phyloP scores from a whole-genome alignment of 2,329 filamentous ascomycete genomes.

The Colletotrichum liaoningense region DNA sequence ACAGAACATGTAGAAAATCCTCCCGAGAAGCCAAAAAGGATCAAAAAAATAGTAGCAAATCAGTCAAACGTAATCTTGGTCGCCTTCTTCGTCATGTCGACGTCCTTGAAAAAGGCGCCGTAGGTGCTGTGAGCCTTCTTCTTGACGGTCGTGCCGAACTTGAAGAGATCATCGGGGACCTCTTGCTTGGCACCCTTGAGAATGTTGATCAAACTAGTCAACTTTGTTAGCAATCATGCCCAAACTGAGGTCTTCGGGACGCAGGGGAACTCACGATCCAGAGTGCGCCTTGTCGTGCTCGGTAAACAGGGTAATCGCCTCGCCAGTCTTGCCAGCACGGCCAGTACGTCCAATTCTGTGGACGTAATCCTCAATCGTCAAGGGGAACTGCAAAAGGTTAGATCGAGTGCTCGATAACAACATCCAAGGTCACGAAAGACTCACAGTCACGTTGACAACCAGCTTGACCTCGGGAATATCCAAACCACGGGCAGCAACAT shows the following conservation, averaged over 20 bases:
- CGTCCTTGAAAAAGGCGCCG: constrained; percentile 94
- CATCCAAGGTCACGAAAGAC: constrained; percentile 39
- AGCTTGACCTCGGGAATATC: constrained; percentile 97
- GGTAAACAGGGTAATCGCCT: constrained; percentile 94
- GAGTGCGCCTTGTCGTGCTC: constrained; percentile 93
- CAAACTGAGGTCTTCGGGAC: background rate
- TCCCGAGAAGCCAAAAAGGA: background rate
- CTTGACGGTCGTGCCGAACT: constrained; percentile 98
- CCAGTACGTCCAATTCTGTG: constrained; percentile 97
- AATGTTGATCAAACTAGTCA: constrained; percentile 85
- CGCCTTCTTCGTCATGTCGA: constrained; percentile 83
- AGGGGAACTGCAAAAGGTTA: constrained; percentile 71
- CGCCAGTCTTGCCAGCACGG: constrained; percentile 87
- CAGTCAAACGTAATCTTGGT: constrained; percentile 93
- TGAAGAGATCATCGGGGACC: constrained; percentile 90
- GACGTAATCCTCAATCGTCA: constrained; percentile 97
- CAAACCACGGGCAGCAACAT: constrained; percentile 92
- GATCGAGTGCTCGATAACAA: background rate
- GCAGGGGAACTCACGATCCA: constrained; percentile 75
- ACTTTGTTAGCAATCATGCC: constrained; percentile 38
- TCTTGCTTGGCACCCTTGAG: constrained; percentile 92
- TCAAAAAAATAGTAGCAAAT: background rate
- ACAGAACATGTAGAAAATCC: background rate
- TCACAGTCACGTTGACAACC: constrained; percentile 88
- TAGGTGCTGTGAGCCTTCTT: constrained; percentile 98